phyloP scores from a whole-genome alignment of 2,329 filamentous ascomycete genomes.

The Verticillium zaregamsianum region DNA sequence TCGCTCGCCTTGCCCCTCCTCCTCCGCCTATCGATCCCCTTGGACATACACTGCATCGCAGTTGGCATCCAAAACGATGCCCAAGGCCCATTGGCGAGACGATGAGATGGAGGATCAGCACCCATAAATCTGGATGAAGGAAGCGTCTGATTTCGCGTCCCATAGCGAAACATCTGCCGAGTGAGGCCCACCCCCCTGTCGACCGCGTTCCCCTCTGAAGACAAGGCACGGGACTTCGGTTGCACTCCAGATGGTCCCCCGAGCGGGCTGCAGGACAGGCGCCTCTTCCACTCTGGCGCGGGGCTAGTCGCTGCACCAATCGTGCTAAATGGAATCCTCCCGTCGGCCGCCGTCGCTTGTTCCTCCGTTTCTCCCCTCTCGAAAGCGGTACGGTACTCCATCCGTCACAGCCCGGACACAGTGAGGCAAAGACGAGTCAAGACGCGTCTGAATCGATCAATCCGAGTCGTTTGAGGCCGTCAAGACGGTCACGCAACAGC shows the following conservation, averaged over 20 bases:
- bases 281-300: background rate
- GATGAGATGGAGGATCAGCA: too few species aligned
- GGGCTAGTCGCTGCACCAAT: background rate
- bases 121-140: too few species aligned
- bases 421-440: background rate
- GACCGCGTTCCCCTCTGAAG: background rate
- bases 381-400: background rate
- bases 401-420: background rate
- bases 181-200: background rate
- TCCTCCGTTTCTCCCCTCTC: background rate
- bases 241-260: background rate
- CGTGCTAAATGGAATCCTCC: background rate
- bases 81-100: too few species aligned
- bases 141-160: too few species aligned
- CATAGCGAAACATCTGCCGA: background rate
- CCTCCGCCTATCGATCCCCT: too few species aligned
- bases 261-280: background rate
- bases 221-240: background rate
- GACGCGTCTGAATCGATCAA: background rate
- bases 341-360: background rate
- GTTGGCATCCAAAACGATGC: too few species aligned
- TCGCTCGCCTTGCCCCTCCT: background rate
- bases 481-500: background rate
- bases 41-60: too few species aligned
- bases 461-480: background rate